phyloP scores from a whole-genome alignment of 345 rosid species.

The Euphorbia tirucalli region DNA sequence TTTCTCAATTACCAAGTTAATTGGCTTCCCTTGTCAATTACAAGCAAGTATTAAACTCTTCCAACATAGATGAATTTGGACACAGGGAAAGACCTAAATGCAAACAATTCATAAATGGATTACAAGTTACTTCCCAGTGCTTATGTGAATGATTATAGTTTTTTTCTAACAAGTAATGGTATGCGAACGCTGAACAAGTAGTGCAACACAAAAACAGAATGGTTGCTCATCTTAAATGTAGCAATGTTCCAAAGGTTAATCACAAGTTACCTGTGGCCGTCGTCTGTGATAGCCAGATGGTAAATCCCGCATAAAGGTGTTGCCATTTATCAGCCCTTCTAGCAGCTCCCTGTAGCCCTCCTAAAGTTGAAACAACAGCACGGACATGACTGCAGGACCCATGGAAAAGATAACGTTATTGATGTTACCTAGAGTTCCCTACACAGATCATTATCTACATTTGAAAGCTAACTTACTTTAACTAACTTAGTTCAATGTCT shows the following conservation, averaged over 20 bases:
- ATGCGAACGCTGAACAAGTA: too few relatives aligned
- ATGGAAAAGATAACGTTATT: neutral
- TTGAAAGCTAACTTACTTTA: too few relatives aligned
- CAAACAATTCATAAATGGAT: neutral
- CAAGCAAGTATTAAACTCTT: too few relatives aligned
- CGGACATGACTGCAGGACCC: constrained; percentile 70
- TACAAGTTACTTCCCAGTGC: neutral
- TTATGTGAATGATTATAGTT: neutral
- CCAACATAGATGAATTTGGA: too few relatives aligned
- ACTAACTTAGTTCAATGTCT: too few relatives aligned
- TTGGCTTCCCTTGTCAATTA: too few relatives aligned
- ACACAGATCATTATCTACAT: too few relatives aligned
- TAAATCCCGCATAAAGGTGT: constrained; percentile 83
- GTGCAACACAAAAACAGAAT: neutral
- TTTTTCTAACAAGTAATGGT: neutral
- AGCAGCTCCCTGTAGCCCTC: constrained; percentile 77
- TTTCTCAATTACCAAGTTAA: too few relatives aligned
- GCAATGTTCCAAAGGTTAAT: constrained; percentile 2
- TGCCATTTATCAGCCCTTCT: constrained; percentile 59
- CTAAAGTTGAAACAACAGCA: constrained; percentile 81
- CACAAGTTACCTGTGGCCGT: constrained; percentile 61
- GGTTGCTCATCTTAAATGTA: constrained; percentile 6
- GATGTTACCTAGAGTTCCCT: neutral
- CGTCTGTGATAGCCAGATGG: constrained; percentile 79
- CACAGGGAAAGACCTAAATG: neutral